These are phyloP conservation scores for Citrus hindsii DNA, from an alignment of 345 rosid species.

Conservation along the genomic window DNA sequence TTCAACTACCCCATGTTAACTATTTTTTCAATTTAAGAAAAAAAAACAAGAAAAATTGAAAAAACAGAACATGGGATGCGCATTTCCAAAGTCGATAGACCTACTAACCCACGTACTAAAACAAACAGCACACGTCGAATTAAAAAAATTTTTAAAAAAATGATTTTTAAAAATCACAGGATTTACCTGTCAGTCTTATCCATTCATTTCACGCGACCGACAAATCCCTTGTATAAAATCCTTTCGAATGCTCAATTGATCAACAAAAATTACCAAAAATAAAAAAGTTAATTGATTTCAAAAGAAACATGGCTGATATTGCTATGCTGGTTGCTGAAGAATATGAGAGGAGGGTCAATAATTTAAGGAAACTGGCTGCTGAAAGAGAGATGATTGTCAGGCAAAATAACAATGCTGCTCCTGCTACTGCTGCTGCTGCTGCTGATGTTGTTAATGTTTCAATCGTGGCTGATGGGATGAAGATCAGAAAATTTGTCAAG, in stretches of 20 bases:
- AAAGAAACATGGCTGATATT: constrained; percentile 46
- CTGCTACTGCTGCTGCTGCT: not conserved
- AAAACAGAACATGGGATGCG: too few relatives aligned
- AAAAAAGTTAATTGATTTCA: not conserved
- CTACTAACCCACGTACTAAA: not conserved
- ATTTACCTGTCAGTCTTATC: constrained; percentile 29
- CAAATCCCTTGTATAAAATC: not conserved
- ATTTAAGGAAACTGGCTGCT: constrained; percentile 8
- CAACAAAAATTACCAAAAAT: not conserved
- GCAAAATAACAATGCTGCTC: not conserved
- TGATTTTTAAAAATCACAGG: not conserved
- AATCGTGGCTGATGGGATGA: constrained; percentile 6
- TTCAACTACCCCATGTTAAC: too few relatives aligned
- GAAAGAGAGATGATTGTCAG: not conserved
- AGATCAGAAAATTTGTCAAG: constrained; percentile 18
- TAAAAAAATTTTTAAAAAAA: not conserved
- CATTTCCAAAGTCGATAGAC: not conserved
- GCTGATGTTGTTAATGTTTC: not conserved
- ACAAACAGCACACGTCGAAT: not conserved
- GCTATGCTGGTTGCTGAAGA: constrained; percentile 65
- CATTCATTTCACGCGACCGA: not conserved
- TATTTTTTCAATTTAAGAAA: too few relatives aligned
- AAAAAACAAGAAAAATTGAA: too few relatives aligned
- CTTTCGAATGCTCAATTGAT: not conserved
- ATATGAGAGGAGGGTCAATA: constrained; percentile 47